These are phyloP conservation scores for Monilinia aucupariae DNA, from an alignment of 2,329 filamentous ascomycete genomes.

Conservation along the genomic window DNA sequence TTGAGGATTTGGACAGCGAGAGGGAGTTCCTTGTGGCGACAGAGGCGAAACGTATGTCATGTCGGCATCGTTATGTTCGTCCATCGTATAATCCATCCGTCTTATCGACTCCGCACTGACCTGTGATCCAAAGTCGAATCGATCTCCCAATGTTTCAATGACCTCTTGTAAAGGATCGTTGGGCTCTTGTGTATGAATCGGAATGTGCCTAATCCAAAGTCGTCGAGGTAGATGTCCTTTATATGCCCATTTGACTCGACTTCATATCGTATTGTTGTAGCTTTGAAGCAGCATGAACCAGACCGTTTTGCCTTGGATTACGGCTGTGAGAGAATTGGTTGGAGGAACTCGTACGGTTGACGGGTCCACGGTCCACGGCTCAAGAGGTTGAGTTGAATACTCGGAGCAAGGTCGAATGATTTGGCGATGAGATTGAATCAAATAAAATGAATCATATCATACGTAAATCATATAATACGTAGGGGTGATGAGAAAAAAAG, in stretches of 20 bases:
- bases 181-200: neutral
- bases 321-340: neutral
- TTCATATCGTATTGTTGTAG: neutral
- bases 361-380: no score
- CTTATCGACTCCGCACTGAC: slow-evolving; percentile 17
- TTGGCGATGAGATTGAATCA: neutral
- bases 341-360: neutral
- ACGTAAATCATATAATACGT: neutral
- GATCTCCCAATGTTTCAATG: neutral
- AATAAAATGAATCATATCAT: neutral
- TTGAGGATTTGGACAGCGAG: slow-evolving; percentile 9
- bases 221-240: neutral
- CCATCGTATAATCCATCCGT: slow-evolving; percentile 5
- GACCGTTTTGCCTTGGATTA: neutral
- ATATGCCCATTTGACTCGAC: neutral
- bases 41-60: neutral
- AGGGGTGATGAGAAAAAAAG: no score
- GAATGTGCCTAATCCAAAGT: neutral
- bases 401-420: neutral
- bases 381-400: neutral
- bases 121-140: neutral
- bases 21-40: neutral
- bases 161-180: neutral
- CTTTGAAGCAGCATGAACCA: neutral
- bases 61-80: slow-evolving; percentile 3